Base-by-base conservation (phyloP, 2,329 filamentous ascomycete genomes). In the Coniosporium tulheliwenetii region DNA sequence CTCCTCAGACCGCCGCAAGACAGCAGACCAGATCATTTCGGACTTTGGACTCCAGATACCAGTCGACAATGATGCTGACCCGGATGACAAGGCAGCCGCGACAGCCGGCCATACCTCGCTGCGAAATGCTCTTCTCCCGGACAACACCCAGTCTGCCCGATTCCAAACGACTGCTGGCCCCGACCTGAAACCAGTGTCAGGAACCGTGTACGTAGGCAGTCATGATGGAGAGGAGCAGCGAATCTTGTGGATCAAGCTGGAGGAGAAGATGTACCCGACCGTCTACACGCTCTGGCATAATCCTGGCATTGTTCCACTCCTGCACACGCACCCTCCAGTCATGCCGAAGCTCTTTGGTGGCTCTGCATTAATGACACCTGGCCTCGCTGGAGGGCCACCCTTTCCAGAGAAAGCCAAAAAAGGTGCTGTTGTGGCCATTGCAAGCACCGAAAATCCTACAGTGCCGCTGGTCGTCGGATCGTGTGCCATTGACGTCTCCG, bases 261-360 rank as follows among this genome's bases (percentile, higher is more conserved):
- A 73, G 41, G 73, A 77, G 45, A 66, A 62, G 30, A 61, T 73
- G 57, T 67, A 69, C 44, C 70, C 67, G 12, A 67, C 65, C 37
- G 75, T 81, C 2, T 81, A 81, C 52, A 79, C 77, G 1, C 58
- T 81, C 44, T 82, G 78, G 78, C 66, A 69, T 42, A 75, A 79
- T 48, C 66, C 76, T 2, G 62, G 65, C 29, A 59, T 82, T 10
- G 59, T 80, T 0, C 75, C 78, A 0, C 55, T 82, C 30, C 63
- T 82, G n/a, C 70, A 79, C 48, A 81, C 78, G 0, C 75, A 73
- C 3, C 63, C 67, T 8, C 66, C 75, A 16, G 72, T 77, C 3
- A 70, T 81, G 51, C 64, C 70, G 44, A 81, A 80, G 56, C 59
- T 82, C 8, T 71, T 71, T 43, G 67, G 69, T 7, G 78, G 78